Evolutionary conservation across 805 yeast genomes (phyloP), one percentile per base, ranked within the genome.

Genomic region (Starmerella cellae): DNA sequence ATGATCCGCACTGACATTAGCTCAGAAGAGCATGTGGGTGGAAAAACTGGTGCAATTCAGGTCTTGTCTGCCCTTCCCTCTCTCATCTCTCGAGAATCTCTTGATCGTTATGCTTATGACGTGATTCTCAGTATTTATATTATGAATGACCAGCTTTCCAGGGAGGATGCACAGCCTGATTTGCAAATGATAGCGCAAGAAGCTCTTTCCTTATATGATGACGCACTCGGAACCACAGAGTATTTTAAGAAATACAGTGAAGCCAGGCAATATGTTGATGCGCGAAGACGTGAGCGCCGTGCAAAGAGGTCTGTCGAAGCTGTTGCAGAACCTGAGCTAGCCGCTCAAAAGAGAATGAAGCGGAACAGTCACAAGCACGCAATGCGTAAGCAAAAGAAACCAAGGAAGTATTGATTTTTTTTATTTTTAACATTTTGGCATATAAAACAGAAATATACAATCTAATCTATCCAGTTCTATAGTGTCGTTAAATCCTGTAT

Each of bases 261-360:
- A 35, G 91, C 84, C n/a, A 74, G 75, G 56, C 74, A 70, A 49
- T 54, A 55, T 16, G 78, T 87, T 20, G 62, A 60, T 23, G 64
- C 65, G 28, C 73, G 83, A 59, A 73, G 96, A 55, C 70, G 71
- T 45, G 93, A 83, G 38, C 74, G 96, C 61, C 75, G 70, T 56
- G 71, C 81, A 0, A 79, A 77, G 56, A 69, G 85, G 44, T 80
- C 94, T 0, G 77, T 80, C 45, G 63, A 83, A 57, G 80, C 84
- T 2, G 68, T 87, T 10, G 71, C 69, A 18, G 81, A 79, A 3
- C 97, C 97, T 1, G 94, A 80, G 14, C 62, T 72, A 33, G 78
- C 83, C n/a, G 91, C 95, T 2, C 72, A 70, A 50, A 74, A 82
- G 60, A 82, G 80, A 63, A 56, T 82, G 55, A 78, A 69, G 61